Evolutionary conservation across 129 eudicot genomes (phyloP), one percentile per base, ranked within the genome.

Genomic region (Smallanthus sonchifolius): DNA sequence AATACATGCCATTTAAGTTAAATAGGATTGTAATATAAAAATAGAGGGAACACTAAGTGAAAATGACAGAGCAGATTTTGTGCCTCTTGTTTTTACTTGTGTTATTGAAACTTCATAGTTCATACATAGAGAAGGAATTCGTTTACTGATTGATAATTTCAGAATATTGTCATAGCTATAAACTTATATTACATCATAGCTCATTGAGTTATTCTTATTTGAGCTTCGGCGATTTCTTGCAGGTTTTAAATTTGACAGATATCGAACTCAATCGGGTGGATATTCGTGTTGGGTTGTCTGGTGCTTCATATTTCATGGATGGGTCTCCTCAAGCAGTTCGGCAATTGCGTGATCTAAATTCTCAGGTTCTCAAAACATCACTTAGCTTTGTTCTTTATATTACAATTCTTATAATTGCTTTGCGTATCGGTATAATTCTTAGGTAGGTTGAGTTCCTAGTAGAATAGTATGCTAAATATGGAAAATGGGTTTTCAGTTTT

Each of bases 301-400:
- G 98, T 37, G 87, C 96, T 10, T 86, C 88, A 71, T 88, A 87
- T 83, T 92, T 89, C 81, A 92, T 92, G 98, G 95, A 92, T 77
- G 96, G 96, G 71, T 92, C 98, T 65, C 96, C 92, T 32, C 98
- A 92, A 86, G 98, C 96, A 66, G 98, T 92, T 75, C 89, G 98
- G 40, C 98, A 92, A 84, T 80, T 92, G 81, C 96, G 91, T 51
- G 82, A 84, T 69, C 89, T 92, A 63, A 88, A 84, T 65, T 92
- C 98, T 28, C 98, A 92, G 93, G 97, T 91, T 55, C 8, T 54
- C 43, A 52, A 34, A 35, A 75, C 49, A 40, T 60, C 54, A 42
- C 54, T 60, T 66, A 47, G 48, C 63, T 17, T 35, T 49, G 74
- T 13, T 79, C 7, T 11, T 30, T 61, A 48, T 52, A 20, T 79